Evolutionary conservation across 495 filamentous ascomycete genomes (phyloP), one percentile per base, ranked within the genome.

Genomic region (Penicillium cosmopolitanum): DNA sequence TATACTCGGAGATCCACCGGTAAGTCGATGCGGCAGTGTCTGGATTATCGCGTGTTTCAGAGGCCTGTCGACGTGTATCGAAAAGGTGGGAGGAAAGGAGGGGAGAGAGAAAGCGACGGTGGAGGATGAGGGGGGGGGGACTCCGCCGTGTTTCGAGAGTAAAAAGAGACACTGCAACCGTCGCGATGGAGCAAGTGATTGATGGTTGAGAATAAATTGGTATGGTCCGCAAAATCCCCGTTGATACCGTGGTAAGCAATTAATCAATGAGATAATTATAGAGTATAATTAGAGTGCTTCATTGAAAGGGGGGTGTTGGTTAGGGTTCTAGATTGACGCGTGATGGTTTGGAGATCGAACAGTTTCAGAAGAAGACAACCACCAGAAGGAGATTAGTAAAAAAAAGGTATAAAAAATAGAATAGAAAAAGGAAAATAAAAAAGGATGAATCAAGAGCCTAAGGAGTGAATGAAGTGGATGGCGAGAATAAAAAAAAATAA

Each of bases 161-260:
- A 52, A 31, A 40, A 23, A 34, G 35, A 28, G 33, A 48, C 50
- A 60, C 52, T 46, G 54, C 51, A 19, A n/a, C 6, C 3, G 13
- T 44, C 8, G n/a, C 40, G 42, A 44, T 54, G 62, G 53, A 60
- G 28, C 28, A 60, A 60, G 43, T 61, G 64, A 48, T 61, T 63
- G 61, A 61, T 54, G 64, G 72, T 65, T 60, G 64, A 66, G 63
- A 56, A 65, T 67, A 65, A 56, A 68, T 69, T 73, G 65, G 58
- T 56, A 42, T 50, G 13, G 42, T 19, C 42, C 42, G 16, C 16
- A 18, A 44, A 44, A 18, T 18, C 42, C 42, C 16, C 42, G 42
- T 44, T 44, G 42, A 38, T 48, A 19, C 56, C 56, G 42, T 63
- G 43, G 46, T 60, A 58, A 51, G 50, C 38, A 64, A 70, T 66